Conservation (phyloP, 805 yeast genomes). For the Wickerhamomyces chambardii region DNA sequence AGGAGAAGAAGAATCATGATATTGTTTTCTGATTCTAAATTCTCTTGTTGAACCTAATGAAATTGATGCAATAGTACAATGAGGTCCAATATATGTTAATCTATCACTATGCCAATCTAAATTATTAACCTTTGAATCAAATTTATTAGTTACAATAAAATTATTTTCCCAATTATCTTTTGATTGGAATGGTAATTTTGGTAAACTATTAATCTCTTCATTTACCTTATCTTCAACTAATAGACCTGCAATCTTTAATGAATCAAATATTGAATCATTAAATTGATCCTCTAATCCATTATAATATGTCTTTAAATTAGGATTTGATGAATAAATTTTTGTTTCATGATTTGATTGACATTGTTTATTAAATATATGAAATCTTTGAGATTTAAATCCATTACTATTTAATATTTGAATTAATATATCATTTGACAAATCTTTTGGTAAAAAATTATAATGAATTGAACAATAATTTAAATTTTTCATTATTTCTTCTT, state of each 20-base stretch:
- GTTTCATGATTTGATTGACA: constrained; percentile 52
- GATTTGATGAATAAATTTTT: constrained; percentile 22
- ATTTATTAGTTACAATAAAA: constrained; percentile 48
- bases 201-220: constrained; percentile 20
- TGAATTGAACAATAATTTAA: constrained; percentile 44
- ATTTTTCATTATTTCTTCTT: constrained; percentile 38
- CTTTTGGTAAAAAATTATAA: constrained; percentile 40
- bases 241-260: constrained; percentile 29
- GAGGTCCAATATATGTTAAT: constrained; percentile 64
- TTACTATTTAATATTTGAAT: no score
- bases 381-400: constrained; percentile 34
- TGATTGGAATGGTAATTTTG: constrained; percentile 27
- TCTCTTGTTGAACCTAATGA: constrained; percentile 65
- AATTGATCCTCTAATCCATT: constrained; percentile 30
- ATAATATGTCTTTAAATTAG: constrained; percentile 19
- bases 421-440: no score
- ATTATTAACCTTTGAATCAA: constrained; percentile 36
- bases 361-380: constrained; percentile 53
- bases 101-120: constrained; percentile 77
- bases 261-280: constrained; percentile 26
- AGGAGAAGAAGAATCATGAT: constrained; percentile 20
- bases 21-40: constrained; percentile 44
- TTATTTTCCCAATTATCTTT: constrained; percentile 39
- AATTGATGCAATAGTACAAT: constrained; percentile 56
- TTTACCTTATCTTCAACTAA: constrained; percentile 31